phyloP scores from a whole-genome alignment of 257 asterid genomes.

The Solanum pinnatisectum region DNA sequence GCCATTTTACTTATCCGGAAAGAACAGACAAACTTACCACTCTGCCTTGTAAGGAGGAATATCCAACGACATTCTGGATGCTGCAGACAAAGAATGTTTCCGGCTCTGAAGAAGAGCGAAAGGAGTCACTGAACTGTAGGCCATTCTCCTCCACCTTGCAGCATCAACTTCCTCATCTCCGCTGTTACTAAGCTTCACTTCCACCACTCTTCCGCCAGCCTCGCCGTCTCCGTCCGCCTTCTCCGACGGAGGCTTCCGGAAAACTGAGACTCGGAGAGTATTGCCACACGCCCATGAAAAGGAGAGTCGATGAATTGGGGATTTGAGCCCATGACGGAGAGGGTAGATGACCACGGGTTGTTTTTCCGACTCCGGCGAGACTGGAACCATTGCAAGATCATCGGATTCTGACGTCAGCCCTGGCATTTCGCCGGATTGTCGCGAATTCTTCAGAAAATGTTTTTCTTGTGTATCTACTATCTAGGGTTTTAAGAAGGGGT shows the following conservation, averaged over 20 bases:
- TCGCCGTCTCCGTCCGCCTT: constrained; percentile 8
- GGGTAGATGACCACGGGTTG: constrained; percentile 37
- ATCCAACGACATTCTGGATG: constrained; percentile 16
- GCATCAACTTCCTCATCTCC: constrained; percentile 53
- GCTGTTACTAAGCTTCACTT: constrained; percentile 44
- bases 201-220: constrained; percentile 51
- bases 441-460: not conserved
- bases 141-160: constrained; percentile 66
- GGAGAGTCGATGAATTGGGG: constrained; percentile 51
- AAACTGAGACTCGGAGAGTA: constrained; percentile 71
- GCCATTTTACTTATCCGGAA: not conserved
- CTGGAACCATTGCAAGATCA: constrained; percentile 34
- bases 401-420: constrained; percentile 50
- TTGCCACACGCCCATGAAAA: constrained; percentile 87
- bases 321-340: constrained; percentile 41
- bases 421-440: constrained; percentile 58
- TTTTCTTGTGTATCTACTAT: not conserved
- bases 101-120: constrained; percentile 85
- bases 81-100: constrained; percentile 32
- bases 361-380: constrained; percentile 17
- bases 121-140: constrained; percentile 86
- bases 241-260: constrained; percentile 19
- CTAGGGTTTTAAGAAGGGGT: constrained; percentile 2
- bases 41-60: constrained; percentile 35
- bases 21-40: constrained; percentile 28